A percentile compares a stretch with the other conserved stretches of the same genome.
Conservation (phyloP, 495 filamentous ascomycete genomes). For the Astrocystis sublimbata region DNA sequence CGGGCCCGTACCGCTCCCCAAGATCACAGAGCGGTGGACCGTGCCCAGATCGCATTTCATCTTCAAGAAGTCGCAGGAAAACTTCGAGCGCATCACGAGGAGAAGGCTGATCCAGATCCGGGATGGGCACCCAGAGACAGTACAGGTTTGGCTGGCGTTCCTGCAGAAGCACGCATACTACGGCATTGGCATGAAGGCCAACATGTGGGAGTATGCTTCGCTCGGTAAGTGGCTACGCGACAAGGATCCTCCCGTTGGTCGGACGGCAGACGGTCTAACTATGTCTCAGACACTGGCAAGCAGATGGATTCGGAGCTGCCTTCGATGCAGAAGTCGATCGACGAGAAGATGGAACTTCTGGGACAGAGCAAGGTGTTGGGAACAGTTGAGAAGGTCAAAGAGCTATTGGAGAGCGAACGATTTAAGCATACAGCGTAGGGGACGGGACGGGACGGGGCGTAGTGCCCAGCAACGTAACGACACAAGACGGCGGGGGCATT, state of each 20-base stretch:
- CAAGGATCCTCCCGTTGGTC: not conserved
- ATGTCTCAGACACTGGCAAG: slow-evolving; percentile 61
- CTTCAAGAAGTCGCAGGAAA: slow-evolving; percentile 96
- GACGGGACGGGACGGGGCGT: not conserved
- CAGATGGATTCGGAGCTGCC: slow-evolving; percentile 61
- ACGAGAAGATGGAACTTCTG: slow-evolving; percentile 64
- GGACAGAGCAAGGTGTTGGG: slow-evolving; percentile 55
- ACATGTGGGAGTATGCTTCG: slow-evolving; percentile 83
- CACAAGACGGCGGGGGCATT: too few species aligned
- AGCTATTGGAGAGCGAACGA: slow-evolving; percentile 55
- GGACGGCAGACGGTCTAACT: slow-evolving; percentile 15
- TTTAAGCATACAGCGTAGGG: slow-evolving; percentile 35
- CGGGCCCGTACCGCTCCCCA: slow-evolving; percentile 86
- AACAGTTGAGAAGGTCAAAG: slow-evolving; percentile 54
- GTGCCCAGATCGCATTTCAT: slow-evolving; percentile 88
- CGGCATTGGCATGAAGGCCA: slow-evolving; percentile 98
- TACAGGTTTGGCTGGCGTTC: slow-evolving; percentile 89
- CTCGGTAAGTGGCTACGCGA: slow-evolving; percentile 53
- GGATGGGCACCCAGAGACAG: slow-evolving; percentile 85
- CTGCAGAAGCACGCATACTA: slow-evolving; percentile 87
- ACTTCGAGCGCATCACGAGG: slow-evolving; percentile 89
- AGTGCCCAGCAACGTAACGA: not conserved
- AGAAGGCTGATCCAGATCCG: slow-evolving; percentile 89
- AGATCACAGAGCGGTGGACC: slow-evolving; percentile 88
- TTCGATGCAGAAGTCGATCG: slow-evolving; percentile 60